Evolutionary conservation across 176 grass and related monocot genomes (phyloP).

Genomic region (Avena sativa): DNA sequence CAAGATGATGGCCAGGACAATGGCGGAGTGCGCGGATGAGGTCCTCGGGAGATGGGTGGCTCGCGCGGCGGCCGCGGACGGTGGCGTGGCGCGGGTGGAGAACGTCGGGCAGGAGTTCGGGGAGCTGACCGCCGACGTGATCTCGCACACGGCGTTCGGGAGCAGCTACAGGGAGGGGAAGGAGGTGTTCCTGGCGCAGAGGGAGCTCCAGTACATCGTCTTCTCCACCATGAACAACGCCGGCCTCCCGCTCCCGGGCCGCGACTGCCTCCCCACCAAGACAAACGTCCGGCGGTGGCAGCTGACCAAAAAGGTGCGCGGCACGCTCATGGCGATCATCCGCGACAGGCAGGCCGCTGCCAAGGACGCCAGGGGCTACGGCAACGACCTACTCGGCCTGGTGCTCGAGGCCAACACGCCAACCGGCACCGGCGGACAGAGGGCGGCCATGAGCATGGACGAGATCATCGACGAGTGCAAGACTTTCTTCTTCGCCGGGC

Average conservation of each 20-base stretch:
- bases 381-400: background rate
- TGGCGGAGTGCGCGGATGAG: background rate
- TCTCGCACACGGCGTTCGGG: conserved; percentile 68
- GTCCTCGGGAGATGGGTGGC: conserved; percentile 55
- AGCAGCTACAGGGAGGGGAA: conserved; percentile 67
- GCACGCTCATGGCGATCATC: conserved; percentile 52
- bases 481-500: conserved; percentile 67
- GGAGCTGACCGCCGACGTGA: conserved; percentile 66
- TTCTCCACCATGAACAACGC: background rate
- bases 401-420: background rate
- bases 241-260: background rate
- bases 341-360: background rate
- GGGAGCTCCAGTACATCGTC: conserved; percentile 56
- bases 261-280: conserved; percentile 31
- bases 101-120: conserved; percentile 51
- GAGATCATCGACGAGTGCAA: conserved; percentile 72
- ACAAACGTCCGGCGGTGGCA: conserved; percentile 45
- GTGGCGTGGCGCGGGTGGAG: background rate
- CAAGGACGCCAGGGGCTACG: background rate
- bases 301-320: conserved; percentile 45
- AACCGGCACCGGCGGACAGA: background rate
- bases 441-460: conserved; percentile 48
- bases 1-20: background rate
- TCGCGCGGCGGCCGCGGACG: background rate
- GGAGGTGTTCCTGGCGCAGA: conserved; percentile 63